phyloP scores from a whole-genome alignment of 2,329 filamentous ascomycete species.

The Neonectria faginata region DNA sequence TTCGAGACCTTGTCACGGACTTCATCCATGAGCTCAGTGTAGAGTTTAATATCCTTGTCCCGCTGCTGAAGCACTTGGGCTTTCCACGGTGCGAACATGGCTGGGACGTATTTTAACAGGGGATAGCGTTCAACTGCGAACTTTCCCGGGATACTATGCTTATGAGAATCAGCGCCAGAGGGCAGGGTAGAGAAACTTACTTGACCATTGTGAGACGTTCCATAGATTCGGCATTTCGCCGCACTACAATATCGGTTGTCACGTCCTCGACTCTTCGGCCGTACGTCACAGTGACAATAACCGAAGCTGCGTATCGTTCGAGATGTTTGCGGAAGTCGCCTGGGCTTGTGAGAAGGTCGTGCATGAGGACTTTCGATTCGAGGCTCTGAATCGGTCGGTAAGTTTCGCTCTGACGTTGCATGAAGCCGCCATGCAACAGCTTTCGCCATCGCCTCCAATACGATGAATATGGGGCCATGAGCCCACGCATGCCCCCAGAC shows the following conservation, averaged over 20 bases:
- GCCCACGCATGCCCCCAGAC: slow-evolving; percentile 54
- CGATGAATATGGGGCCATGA: slow-evolving; percentile 57
- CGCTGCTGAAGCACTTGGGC: slow-evolving; percentile 52
- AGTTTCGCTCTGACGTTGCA: slow-evolving; percentile 56
- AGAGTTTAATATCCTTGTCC: slow-evolving; percentile 53
- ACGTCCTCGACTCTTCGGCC: slow-evolving; percentile 48
- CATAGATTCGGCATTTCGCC: slow-evolving; percentile 56
- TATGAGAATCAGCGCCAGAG: background rate
- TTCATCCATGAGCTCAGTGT: slow-evolving; percentile 56
- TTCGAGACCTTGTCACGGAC: slow-evolving; percentile 49
- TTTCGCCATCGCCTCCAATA: slow-evolving; percentile 59
- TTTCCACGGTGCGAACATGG: slow-evolving; percentile 56
- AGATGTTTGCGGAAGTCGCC: slow-evolving; percentile 41
- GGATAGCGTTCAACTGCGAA: slow-evolving; percentile 57
- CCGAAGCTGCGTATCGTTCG: slow-evolving; percentile 52
- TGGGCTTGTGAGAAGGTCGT: slow-evolving; percentile 51
- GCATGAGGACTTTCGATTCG: slow-evolving; percentile 55
- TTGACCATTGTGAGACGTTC: slow-evolving; percentile 57
- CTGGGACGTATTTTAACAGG: slow-evolving; percentile 53
- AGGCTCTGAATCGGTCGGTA: slow-evolving; percentile 56
- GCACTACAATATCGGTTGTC: slow-evolving; percentile 52
- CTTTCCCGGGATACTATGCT: slow-evolving; percentile 42
- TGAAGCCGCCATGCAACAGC: slow-evolving; percentile 57
- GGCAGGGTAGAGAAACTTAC: slow-evolving; percentile 41
- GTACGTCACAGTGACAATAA: slow-evolving; percentile 58